Evolutionary conservation across 2,329 filamentous ascomycete species (phyloP).

Genomic region (Helotiales sp.): DNA sequence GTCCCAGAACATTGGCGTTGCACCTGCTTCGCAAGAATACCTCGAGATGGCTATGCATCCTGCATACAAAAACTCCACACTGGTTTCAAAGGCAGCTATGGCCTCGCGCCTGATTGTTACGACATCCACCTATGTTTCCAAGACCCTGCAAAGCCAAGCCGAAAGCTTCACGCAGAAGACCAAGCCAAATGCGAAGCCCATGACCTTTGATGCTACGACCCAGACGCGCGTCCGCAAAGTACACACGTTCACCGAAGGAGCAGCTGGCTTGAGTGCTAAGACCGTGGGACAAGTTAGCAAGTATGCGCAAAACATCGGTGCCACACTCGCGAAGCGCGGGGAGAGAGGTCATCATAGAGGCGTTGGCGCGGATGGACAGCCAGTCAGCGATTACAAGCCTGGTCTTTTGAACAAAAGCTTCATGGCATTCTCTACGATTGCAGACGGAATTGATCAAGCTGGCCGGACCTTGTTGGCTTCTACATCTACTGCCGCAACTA

Average conservation of each 20-base stretch:
- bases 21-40: constrained; percentile 71
- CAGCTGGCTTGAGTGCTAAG: constrained; percentile 80
- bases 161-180: constrained; percentile 81
- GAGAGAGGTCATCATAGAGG: constrained; percentile 60
- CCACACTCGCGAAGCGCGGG: constrained; percentile 69
- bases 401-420: constrained; percentile 93
- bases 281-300: constrained; percentile 84
- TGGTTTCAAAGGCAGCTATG: constrained; percentile 85
- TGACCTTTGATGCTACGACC: constrained; percentile 86
- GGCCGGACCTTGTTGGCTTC: constrained; percentile 78
- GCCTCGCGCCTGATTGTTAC: constrained; percentile 94
- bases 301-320: constrained; percentile 89
- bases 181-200: constrained; percentile 76
- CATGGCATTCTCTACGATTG: constrained; percentile 94
- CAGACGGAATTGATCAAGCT: constrained; percentile 90
- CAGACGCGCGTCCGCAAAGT: constrained; percentile 87
- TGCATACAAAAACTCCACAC: constrained; percentile 84
- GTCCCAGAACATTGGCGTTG: constrained; percentile 68
- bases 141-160: constrained; percentile 76
- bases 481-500: constrained; percentile 78
- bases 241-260: constrained; percentile 80
- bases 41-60: constrained; percentile 81
- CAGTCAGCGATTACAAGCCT: constrained; percentile 73
- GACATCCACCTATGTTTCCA: constrained; percentile 78
- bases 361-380: constrained; percentile 71